Percentiles rank a stretch among this genome's conserved stretches.
Conservation (phyloP, 768 basidiomycete genomes). For the Cystofilobasidium capitatum region DNA sequence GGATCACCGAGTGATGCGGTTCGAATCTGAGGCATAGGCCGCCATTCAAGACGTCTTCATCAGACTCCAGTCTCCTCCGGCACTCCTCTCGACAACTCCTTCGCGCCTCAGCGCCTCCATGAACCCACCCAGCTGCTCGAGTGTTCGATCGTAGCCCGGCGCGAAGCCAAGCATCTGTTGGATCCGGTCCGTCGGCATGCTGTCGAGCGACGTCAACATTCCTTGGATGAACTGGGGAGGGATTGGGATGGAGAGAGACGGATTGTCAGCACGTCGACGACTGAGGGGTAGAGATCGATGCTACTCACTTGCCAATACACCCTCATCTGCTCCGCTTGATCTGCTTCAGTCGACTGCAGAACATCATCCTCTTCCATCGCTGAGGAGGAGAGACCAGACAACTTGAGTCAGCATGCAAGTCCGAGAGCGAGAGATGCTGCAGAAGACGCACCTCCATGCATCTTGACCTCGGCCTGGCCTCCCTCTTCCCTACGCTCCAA, state of each 20-base stretch:
- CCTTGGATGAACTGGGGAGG: slow-evolving; percentile 69
- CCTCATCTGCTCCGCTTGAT: slow-evolving; percentile 74
- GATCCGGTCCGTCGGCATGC: slow-evolving; percentile 67
- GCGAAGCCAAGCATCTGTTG: slow-evolving; percentile 79
- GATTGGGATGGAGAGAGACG: slow-evolving; percentile 11
- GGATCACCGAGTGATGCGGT: neutral
- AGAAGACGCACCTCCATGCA: neutral
- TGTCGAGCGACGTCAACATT: slow-evolving; percentile 78
- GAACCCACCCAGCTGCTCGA: slow-evolving; percentile 67
- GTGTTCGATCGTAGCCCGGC: slow-evolving; percentile 66
- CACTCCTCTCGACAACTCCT: slow-evolving; percentile 58
- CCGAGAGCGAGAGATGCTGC: too few relatives aligned
- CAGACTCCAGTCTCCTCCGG: slow-evolving; percentile 58
- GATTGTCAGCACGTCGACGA: neutral
- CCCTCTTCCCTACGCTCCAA: slow-evolving; percentile 34
- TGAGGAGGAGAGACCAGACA: slow-evolving; percentile 30
- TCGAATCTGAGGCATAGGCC: too few relatives aligned
- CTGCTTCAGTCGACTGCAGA: slow-evolving; percentile 55
- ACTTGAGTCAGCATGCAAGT: neutral
- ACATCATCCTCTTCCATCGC: slow-evolving; percentile 48
- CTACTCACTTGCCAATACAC: slow-evolving; percentile 77
- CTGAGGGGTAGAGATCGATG: neutral
- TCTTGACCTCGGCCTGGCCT: slow-evolving; percentile 12
- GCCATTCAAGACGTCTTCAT: neutral
- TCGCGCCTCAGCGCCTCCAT: slow-evolving; percentile 73